Base-by-base conservation (phyloP, 2,329 filamentous ascomycete species). In the Penicillium janthinellum region DNA sequence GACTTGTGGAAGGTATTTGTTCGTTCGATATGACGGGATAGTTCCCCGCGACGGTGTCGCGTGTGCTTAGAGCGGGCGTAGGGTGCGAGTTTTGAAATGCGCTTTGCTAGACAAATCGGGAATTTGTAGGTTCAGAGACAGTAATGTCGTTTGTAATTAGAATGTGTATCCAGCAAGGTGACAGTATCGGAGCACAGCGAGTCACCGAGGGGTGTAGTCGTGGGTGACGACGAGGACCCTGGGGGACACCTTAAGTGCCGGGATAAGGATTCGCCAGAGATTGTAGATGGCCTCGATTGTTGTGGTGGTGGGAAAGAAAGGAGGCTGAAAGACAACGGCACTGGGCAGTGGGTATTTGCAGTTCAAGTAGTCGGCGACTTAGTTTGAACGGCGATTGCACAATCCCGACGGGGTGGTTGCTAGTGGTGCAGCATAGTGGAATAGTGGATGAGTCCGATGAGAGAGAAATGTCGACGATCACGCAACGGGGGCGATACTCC, bases 391-490 rank as follows among this genome's bases (percentile, higher is more conserved):
- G 28, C 50, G 52, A 59, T 58, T 57, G 59, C 54, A 56, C 61
- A 61, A 61, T 57, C 25, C 50, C 20, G 38, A 34, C 38, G 8
- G 37, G 11, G 25, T 42, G 14, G n/a, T 39, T 28, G 25, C 10
- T 42, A 15, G 22, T 10, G 20, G 11, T 39, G 22, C 49, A 52
- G 35, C 28, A 28, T 39, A 38, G 34, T 28, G 25, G 25, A 25
- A 4, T 25, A 5, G 4, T 25, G 25, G 34, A 48, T 51, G 44
- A 57, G 48, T 39, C 50, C 25, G 41, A 58, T 57, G 60, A 47
- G 59, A 35, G 35, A 55, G 54, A 62, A 59, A 39, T 59, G 61
- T 57, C 55, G 47, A 45, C 48, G 53, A 65, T 58, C 63, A 65
- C 63, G 61, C 63, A 58, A 61, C 57, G 48, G 55, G 57, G 56